Evolutionary conservation across 345 rosid species (phyloP).

Genomic region (Schrenkiella parvula): DNA sequence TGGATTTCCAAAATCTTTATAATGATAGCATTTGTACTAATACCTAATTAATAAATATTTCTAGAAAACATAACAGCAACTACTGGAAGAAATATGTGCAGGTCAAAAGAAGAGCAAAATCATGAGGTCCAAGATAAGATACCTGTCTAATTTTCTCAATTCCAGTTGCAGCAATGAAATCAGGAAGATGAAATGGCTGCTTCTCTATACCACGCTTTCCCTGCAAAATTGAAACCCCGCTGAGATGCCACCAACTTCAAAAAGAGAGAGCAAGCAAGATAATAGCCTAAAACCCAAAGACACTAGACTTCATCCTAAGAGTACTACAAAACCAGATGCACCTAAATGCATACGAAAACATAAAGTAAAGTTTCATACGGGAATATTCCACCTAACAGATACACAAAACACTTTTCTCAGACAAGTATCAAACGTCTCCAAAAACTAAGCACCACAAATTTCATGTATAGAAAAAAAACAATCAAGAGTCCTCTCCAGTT

Average conservation of each 20-base stretch:
- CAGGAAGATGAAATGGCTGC: slow-evolving; percentile 98
- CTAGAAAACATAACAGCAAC: neutral
- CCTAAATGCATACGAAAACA: slow-evolving; percentile 13
- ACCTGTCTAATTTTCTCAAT: slow-evolving; percentile 99
- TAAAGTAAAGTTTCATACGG: neutral
- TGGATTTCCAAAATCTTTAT: neutral
- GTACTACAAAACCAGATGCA: slow-evolving; percentile 10
- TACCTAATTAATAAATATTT: neutral
- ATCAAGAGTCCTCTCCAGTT: slow-evolving; percentile 49
- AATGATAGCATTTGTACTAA: neutral
- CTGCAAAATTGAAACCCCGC: slow-evolving; percentile 51
- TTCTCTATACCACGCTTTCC: slow-evolving; percentile 99
- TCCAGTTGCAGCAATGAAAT: slow-evolving; percentile 99
- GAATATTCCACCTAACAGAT: slow-evolving; percentile 21
- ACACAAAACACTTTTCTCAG: neutral
- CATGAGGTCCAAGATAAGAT: slow-evolving; percentile 1
- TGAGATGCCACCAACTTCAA: slow-evolving; percentile 42
- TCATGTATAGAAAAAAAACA: slow-evolving; percentile 40
- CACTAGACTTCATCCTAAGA: neutral
- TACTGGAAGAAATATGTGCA: neutral
- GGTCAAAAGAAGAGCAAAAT: neutral
- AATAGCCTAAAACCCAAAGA: neutral
- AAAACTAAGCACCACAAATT: slow-evolving; percentile 19
- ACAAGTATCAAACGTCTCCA: slow-evolving; percentile 6
- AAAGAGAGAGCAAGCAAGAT: slow-evolving; percentile 8